phyloP scores from a whole-genome alignment of 1,284 basidiomycete species.

The Anthracocystis panici-leucophaei region DNA sequence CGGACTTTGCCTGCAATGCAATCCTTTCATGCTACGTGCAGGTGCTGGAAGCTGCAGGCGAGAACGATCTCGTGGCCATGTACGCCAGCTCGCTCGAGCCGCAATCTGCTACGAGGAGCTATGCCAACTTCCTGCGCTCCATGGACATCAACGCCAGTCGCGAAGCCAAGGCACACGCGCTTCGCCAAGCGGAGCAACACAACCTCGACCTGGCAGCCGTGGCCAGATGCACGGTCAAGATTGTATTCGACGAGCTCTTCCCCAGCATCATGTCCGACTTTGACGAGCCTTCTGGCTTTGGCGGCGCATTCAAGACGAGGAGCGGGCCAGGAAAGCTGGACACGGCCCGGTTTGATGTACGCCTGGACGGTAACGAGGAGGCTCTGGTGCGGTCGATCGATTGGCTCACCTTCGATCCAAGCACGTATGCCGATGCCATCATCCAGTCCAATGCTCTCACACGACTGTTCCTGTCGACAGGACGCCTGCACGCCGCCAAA shows the following conservation, averaged over 20 bases:
- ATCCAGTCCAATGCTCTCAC: slow-evolving; percentile 63
- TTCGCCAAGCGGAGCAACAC: slow-evolving; percentile 83
- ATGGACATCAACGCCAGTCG: slow-evolving; percentile 80
- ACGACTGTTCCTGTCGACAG: slow-evolving; percentile 60
- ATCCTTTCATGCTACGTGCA: slow-evolving; percentile 90
- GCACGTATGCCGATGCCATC: slow-evolving; percentile 65
- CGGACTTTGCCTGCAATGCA: slow-evolving; percentile 77
- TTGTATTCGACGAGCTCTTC: slow-evolving; percentile 74
- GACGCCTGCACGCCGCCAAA: slow-evolving; percentile 63
- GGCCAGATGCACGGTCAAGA: slow-evolving; percentile 83
- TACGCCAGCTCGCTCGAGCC: slow-evolving; percentile 92
- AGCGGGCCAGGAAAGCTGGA: slow-evolving; percentile 20
- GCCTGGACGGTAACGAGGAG: slow-evolving; percentile 51
- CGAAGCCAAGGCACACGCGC: slow-evolving; percentile 78
- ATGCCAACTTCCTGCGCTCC: slow-evolving; percentile 85
- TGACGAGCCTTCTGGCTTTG: slow-evolving; percentile 30
- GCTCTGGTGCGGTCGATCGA: slow-evolving; percentile 87
- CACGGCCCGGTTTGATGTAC: slow-evolving; percentile 40
- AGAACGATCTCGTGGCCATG: slow-evolving; percentile 88
- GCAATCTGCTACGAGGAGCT: slow-evolving; percentile 86
- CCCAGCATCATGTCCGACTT: slow-evolving; percentile 60
- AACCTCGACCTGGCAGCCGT: slow-evolving; percentile 85
- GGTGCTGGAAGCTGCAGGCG: slow-evolving; percentile 79
- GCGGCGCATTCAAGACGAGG: slow-evolving; percentile 18
- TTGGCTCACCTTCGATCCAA: slow-evolving; percentile 83